A percentile compares a stretch with the other conserved stretches of the same genome.
Evolutionary conservation across 2,329 filamentous ascomycete species (phyloP).

Genomic region (Botrytis fragariae): DNA sequence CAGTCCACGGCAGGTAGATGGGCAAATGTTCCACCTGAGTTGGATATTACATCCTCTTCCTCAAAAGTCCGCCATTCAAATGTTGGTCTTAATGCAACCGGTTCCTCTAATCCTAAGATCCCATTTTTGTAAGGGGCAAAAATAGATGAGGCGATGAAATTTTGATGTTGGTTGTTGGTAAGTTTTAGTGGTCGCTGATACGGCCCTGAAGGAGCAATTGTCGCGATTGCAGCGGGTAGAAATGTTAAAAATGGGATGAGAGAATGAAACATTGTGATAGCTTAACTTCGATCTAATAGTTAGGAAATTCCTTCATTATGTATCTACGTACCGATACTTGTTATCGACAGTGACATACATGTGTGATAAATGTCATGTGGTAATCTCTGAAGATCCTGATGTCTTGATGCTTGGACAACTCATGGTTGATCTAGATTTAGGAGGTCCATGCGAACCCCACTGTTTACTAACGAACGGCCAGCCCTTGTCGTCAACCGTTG

Average conservation of each 20-base stretch:
- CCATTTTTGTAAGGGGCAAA: conserved; percentile 17
- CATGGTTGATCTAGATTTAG: neutral
- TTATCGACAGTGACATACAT: neutral
- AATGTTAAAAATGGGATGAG: conserved; percentile 1
- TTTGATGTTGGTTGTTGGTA: neutral
- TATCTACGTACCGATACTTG: neutral
- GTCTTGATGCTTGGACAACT: neutral
- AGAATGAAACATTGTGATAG: conserved; percentile 1
- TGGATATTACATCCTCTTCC: conserved; percentile 16
- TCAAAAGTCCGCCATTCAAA: conserved; percentile 24
- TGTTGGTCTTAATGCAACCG: conserved; percentile 29
- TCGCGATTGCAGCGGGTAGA: neutral
- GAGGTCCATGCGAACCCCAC: conserved; percentile 1
- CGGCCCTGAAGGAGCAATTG: neutral
- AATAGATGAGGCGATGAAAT: conserved; percentile 26
- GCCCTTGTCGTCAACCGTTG: neutral
- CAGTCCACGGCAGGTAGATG: conserved; percentile 35
- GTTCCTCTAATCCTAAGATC: neutral
- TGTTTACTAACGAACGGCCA: neutral
- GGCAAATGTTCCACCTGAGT: conserved; percentile 30
- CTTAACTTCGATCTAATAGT: neutral
- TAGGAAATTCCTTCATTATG: neutral
- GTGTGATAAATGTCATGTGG: neutral
- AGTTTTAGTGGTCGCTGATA: neutral
- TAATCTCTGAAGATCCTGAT: neutral